phyloP scores from a whole-genome alignment of 2,329 filamentous ascomycete species.

The Scytalidium sp. region DNA sequence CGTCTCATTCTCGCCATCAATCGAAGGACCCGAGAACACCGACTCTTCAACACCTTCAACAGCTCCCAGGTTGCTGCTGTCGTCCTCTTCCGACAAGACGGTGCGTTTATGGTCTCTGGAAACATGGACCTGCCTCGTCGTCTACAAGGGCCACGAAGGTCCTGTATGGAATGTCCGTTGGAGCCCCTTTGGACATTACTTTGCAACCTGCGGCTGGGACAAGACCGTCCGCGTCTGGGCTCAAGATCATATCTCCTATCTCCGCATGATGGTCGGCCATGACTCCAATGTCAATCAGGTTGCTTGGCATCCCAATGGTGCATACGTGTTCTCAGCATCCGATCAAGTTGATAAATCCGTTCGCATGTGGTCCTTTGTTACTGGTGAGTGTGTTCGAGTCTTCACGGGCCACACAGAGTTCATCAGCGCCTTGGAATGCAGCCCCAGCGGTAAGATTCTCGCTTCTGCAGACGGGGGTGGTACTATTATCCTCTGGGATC shows the following conservation, averaged over 20 bases:
- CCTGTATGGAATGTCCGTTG: conserved; percentile 87
- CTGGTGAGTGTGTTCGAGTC: conserved; percentile 82
- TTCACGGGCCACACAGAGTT: conserved; percentile 90
- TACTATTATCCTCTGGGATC: conserved; percentile 91
- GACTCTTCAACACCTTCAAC: conserved; percentile 37
- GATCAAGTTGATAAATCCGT: conserved; percentile 84
- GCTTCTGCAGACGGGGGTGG: conserved; percentile 86
- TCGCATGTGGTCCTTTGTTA: conserved; percentile 94
- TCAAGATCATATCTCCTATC: conserved; percentile 86
- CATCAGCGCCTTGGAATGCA: conserved; percentile 80
- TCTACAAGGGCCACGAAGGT: conserved; percentile 90
- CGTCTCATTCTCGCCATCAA: conserved; percentile 71
- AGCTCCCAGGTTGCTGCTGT: conserved; percentile 74
- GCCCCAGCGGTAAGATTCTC: conserved; percentile 84
- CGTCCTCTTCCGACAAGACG: conserved; percentile 81
- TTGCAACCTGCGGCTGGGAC: conserved; percentile 82
- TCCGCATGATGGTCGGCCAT: conserved; percentile 87
- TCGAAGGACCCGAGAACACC: conserved; percentile 21
- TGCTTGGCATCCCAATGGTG: conserved; percentile 92
- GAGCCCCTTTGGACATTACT: conserved; percentile 95
- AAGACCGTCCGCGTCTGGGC: conserved; percentile 89
- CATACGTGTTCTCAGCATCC: conserved; percentile 90
- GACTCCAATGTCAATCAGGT: conserved; percentile 89
- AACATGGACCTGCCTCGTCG: conserved; percentile 85
- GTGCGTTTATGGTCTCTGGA: conserved; percentile 92